Evolutionary conservation across 2,329 filamentous ascomycete genomes (phyloP), one percentile per base, ranked within the genome.

Genomic region (Raffaelea albimanens): DNA sequence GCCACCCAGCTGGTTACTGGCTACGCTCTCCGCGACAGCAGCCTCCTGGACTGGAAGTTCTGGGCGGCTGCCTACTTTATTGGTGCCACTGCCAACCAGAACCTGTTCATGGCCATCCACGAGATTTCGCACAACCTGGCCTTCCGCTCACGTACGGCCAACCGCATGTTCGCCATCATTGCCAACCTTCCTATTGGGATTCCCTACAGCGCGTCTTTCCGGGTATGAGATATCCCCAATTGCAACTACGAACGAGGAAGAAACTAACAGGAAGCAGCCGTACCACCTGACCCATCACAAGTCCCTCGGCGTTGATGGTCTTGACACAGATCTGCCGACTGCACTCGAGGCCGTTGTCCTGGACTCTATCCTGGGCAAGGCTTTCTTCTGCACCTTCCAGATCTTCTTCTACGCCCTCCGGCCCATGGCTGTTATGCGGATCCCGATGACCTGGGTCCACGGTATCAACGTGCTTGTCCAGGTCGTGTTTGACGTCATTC

Each of bases 201-300:
- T 46, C 93, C 93, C 5, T 98, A 98, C 64, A 95, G 88, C 63
- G 93, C 93, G 55, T 91, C 89, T 0, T 98, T 98, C 72, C 77
- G 93, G 60, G 85, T 88, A 70, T 45, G 78, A 31, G n/a, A 29
- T 29, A 46, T 31, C 16, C 13, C 4, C 23, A 5, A 4, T 19
- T 8, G 14, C 2, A 2, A 40, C 11, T 44, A 13, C 19, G 8
- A 61, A 52, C 43, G 10, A 13, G 29, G 47, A 16, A 44, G 22
- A 31, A 23, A 36, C 14, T 21, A 20, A 19, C 16, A n/a, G 2
- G 3, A 14, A 5, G 45, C 55, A 88, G 78, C 93, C 93, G 4
- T 98, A 98, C 72, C 93, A 98, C 63, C 81, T 98, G 38, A 98
- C 93, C 2, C 93, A 98, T 69, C 93, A 98, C 78, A 98, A 98